Base-by-base conservation (phyloP, 345 rosid genomes). In the Gossypium sturtianum region DNA sequence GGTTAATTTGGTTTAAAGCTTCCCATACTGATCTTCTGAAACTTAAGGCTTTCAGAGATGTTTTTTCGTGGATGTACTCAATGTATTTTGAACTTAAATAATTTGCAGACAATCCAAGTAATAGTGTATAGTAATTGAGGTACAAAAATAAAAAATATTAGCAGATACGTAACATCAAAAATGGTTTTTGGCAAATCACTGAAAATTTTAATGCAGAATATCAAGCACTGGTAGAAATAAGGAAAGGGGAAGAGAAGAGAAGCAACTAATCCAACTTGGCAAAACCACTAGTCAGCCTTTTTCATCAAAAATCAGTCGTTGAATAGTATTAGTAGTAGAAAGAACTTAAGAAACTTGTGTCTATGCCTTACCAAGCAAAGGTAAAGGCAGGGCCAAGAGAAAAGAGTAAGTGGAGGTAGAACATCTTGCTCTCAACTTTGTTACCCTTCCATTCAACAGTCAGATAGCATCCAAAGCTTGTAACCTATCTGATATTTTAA, bases 11-110 rank as follows among this genome's bases (percentile, higher is more conserved):
- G 63, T 23, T 57, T 12, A 58, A 23, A 23, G 12, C 38, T 58
- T 57, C 25, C 63, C 9, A 58, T 12, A 23, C 16, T 23, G 17
- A 0, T 58, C 6, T 25, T 38, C 67, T 68, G 62, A 9, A 13
- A 63, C 60, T 56, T 66, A 69, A 68, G 49, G 76, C 6, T 29
- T 29, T 1, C 10, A 71, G 48, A 67, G 45, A 61, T 48, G 60
- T 60, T 62, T 62, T 27, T 43, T 44, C 54, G 11, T 22, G 7
- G 12, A 59, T 12, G 64, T 12, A 59, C 41, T 23, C 4, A 23
- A 23, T 23, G 25, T 38, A 52, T 22, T 9, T 43, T 38, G n/a
- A 41, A 27, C 19, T 25, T 27, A 27, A 60, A 60, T 27, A 34
- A 27, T 13, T 59, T 27, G 43, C 65, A 60, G 27, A 5, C 38